Percentiles rank a stretch among this genome's conserved stretches.
phyloP scores from a whole-genome alignment of 352 stramenopile genomes.

The Saprolegnia diclina region DNA sequence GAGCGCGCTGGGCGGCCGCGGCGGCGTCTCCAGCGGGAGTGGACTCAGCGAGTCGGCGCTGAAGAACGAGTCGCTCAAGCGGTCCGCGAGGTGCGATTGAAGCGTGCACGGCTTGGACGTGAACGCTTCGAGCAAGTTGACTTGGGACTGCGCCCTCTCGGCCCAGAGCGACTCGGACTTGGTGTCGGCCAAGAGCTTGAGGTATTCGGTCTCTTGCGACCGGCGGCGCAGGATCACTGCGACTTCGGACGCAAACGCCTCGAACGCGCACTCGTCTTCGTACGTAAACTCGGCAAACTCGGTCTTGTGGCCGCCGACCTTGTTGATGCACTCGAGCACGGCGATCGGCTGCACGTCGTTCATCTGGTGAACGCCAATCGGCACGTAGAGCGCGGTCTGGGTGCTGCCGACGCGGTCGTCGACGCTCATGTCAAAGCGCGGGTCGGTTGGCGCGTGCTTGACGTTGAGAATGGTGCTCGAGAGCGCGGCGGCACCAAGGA shows the following conservation, averaged over 20 bases:
- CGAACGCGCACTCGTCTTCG: constrained; percentile 80
- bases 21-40: background rate
- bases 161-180: constrained; percentile 63
- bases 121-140: constrained; percentile 71
- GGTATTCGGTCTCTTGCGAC: constrained; percentile 84
- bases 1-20: background rate
- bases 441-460: constrained; percentile 48
- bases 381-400: constrained; percentile 74
- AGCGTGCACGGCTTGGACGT: constrained; percentile 59
- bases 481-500: constrained; percentile 53
- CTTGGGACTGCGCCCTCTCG: constrained; percentile 61
- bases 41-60: constrained; percentile 33
- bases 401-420: constrained; percentile 55
- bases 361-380: constrained; percentile 63
- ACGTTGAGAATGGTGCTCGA: constrained; percentile 65
- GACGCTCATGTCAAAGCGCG: constrained; percentile 46
- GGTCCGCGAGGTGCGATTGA: constrained; percentile 42
- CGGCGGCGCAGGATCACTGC: constrained; percentile 76
- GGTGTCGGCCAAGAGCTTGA: constrained; percentile 81
- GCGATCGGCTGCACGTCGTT: constrained; percentile 52
- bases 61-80: constrained; percentile 53
- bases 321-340: constrained; percentile 86
- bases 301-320: constrained; percentile 42
- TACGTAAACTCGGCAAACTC: constrained; percentile 58
- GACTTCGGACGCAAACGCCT: constrained; percentile 81